Evolutionary conservation across 495 filamentous ascomycete species (phyloP), one percentile per base, ranked within the genome.

Genomic region (Daldinia vernicosa): DNA sequence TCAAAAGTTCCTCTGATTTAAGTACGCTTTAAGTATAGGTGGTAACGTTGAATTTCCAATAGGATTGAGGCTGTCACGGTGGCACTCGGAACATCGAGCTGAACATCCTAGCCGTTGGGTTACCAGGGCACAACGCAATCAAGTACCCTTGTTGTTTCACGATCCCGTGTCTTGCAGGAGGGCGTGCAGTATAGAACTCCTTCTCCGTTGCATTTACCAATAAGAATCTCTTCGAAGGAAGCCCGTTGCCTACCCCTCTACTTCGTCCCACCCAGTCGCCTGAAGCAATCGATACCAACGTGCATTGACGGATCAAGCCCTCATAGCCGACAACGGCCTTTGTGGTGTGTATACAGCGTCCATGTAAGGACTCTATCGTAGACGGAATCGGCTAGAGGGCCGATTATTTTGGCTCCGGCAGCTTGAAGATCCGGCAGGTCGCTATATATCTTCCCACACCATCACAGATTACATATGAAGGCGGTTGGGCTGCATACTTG

Each of bases 91-190:
- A 54, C 53, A 60, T 53, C 15, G 55, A 73, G 70, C 66, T 69
- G 65, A 73, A 59, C 52, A 66, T 19, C 63, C 59, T 32, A 58
- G 37, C 53, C 37, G 51, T 7, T 43, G 24, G 19, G 27, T 43
- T 67, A 67, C 19, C 35, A 59, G 33, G 12, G 51, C 47, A 66
- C 17, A 65, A 45, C 57, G 28, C 58, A 66, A 53, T 19, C 35
- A 40, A 60, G 50, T 24, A 69, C 62, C 66, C 70, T 62, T 73
- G 66, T 11, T 60, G 61, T 73, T 69, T 73, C 66, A 68, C 53
- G 70, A 73, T 66, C 62, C 66, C 52, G 37, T 58, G 45, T 53
- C 54, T 39, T 50, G 66, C 57, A 66, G 57, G 66, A 69, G 56
- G 70, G 62, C 69, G 65, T 64, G 62, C 58, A 57, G 66, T 60